Conservation (phyloP, 1,284 basidiomycete species). For the Tilletia setariae region DNA sequence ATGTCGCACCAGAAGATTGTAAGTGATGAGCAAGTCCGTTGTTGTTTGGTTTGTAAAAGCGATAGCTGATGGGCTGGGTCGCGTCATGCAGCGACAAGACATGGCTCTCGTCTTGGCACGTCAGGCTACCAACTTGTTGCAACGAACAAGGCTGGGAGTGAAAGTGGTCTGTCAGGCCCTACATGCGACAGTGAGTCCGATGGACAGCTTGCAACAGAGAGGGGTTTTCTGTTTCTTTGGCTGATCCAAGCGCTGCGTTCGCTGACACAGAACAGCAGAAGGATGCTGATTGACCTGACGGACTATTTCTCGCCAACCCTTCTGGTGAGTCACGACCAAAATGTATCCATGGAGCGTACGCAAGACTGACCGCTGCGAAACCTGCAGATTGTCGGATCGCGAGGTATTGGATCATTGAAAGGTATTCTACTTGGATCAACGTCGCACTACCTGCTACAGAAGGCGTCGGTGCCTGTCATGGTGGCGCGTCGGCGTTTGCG, state of each 20-base stretch:
- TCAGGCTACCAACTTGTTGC: conserved; percentile 81
- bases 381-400: conserved; percentile 75
- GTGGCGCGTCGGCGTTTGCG: conserved; percentile 55
- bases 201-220: background rate
- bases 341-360: background rate
- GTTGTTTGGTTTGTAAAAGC: background rate
- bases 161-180: conserved; percentile 86
- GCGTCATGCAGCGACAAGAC: conserved; percentile 69
- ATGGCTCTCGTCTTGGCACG: conserved; percentile 76
- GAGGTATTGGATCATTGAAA: conserved; percentile 82
- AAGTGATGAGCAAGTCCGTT: conserved; percentile 27
- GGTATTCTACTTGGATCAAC: conserved; percentile 95
- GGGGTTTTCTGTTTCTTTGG: background rate
- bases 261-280: conserved; percentile 75
- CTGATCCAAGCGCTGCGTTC: no score
- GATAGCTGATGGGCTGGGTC: background rate
- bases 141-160: conserved; percentile 82
- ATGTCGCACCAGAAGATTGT: conserved; percentile 84
- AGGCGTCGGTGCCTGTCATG: conserved; percentile 87
- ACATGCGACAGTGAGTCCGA: conserved; percentile 62
- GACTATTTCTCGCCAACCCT: conserved; percentile 87
- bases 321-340: conserved; percentile 57
- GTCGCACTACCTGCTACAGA: conserved; percentile 93
- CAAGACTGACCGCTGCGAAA: background rate
- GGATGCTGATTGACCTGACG: conserved; percentile 84